Base-by-base conservation (phyloP, 2,329 filamentous ascomycete genomes). In the Ceratocystis diversiconidia region DNA sequence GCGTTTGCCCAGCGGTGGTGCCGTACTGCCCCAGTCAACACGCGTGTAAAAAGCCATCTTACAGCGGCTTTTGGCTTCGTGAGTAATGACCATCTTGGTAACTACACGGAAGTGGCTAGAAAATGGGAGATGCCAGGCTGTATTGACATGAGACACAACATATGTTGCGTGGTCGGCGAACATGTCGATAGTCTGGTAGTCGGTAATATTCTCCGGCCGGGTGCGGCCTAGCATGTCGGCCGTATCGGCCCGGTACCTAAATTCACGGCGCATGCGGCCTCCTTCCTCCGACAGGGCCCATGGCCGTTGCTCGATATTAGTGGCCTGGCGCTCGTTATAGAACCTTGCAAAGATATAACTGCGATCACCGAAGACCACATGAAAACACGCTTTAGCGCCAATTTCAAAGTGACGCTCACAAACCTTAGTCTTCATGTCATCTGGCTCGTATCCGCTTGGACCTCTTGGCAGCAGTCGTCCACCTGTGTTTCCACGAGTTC, bases 281-380 rank as follows among this genome's bases (percentile, higher is more conserved):
- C 85, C 85, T 50, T 86, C 81, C 32, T 65, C 64, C 1, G 63
- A 61, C 61, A 85, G 79, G 19, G 80, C 79, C 94, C 94, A 99
- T 0, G 92, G 90, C 0, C 89, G 88, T 75, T 96, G 92, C 1
- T 87, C 85, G 68, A 96, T 91, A 68, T 86, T 85, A 73, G 86
- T 83, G 15, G 89, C 90, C 71, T 86, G 82, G 63, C 89, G 83
- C 73, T 95, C 90, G 73, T 90, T 87, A 73, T 96, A 92, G 36
- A 97, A 79, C 71, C 92, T 85, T 71, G 94, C 90, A 76, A 96
- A 99, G 48, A 97, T 86, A 43, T 92, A 90, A 73, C 90, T 95
- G 76, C 92, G 95, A 75, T 99, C 94, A 46, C 94, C 94, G 74
- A 97, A 99, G 63, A 99, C 82, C 17, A 97, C 89, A 72, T 97